Base-by-base conservation (phyloP, 768 basidiomycete species). In the Lyophyllum atratum region DNA sequence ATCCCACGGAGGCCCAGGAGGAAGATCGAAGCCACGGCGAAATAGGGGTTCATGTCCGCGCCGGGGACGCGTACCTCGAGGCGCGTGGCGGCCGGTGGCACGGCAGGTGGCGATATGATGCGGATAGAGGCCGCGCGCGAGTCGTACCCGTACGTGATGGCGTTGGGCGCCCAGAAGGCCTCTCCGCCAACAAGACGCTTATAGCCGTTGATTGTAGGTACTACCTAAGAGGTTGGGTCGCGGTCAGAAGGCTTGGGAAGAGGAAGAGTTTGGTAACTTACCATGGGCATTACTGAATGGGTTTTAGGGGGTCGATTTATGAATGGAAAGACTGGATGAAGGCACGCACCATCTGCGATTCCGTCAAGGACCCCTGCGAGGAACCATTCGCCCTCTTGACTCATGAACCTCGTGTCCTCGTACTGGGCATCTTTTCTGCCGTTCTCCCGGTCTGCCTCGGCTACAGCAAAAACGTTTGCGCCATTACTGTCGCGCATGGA, bases 21-120 rank as follows among this genome's bases (percentile, higher is more conserved):
- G 70, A 98, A 93, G 59, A 98, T 89, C 3, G 96, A 89, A 48
- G 90, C 87, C 43, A 98, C 74, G 0, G 94, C 85, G 61, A 90
- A 93, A 73, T 95, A 92, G 1, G 94, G 92, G 73, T 95, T 95
- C 84, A 98, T 93, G 67, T 99, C 97, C 37, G 97, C 97, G 24
- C 97, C 97, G 1, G 97, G 95, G 17, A 98, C 85, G 52, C 97
- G 89, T 14, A 99, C 76, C 76, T 99, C 97, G 65, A 99, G 83
- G 48, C 97, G 81, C 1, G 97, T 98, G 2, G 91, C 93, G 3
- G 84, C 70, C 9, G 83, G 81, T 2, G 90, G 83, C n/a, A 87
- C 89, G 5, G 90, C 87, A 1, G 97, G 97, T 2, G 96, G 95
- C 0, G 90, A 88, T 65, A 99, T 87, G 61, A 99, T 90, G 43